phyloP scores from a whole-genome alignment of 2,329 filamentous ascomycete species.

The Alternaria ventricosa region DNA sequence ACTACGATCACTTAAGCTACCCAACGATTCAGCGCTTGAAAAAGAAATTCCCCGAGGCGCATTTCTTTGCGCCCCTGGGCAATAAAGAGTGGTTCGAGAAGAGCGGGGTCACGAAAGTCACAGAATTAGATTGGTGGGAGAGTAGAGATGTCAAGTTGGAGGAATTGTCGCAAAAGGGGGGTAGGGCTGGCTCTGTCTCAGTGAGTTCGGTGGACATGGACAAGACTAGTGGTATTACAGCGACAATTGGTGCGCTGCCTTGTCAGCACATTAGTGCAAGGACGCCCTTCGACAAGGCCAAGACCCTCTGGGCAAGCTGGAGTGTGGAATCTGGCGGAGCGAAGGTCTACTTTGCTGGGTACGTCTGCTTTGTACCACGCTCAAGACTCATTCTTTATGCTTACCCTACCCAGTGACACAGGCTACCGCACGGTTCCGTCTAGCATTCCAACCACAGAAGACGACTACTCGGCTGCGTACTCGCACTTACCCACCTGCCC shows the following conservation, averaged over 20 bases:
- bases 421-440: conserved; percentile 82
- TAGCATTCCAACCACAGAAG: conserved; percentile 62
- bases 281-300: conserved; percentile 70
- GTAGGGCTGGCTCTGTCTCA: conserved; percentile 10
- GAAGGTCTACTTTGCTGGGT: conserved; percentile 83
- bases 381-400: not conserved
- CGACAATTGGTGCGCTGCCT: conserved; percentile 78
- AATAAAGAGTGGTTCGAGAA: conserved; percentile 81
- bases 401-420: conserved; percentile 71
- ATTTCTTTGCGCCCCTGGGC: conserved; percentile 87
- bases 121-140: conserved; percentile 96
- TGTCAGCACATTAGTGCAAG: conserved; percentile 83
- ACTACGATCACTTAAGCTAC: conserved; percentile 91
- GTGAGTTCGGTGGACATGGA: conserved; percentile 6
- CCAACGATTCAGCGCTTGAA: conserved; percentile 75
- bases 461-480: conserved; percentile 75
- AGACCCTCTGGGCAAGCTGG: conserved; percentile 90
- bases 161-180: conserved; percentile 6
- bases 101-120: conserved; percentile 75
- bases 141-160: conserved; percentile 74
- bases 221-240: conserved; percentile 62
- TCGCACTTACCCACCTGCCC: conserved; percentile 73
- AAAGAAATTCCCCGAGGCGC: conserved; percentile 74
- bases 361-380: conserved; percentile 28
- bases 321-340: conserved; percentile 73